Conservation (phyloP, 2,329 filamentous ascomycete species). For the Aspergillus felis region DNA sequence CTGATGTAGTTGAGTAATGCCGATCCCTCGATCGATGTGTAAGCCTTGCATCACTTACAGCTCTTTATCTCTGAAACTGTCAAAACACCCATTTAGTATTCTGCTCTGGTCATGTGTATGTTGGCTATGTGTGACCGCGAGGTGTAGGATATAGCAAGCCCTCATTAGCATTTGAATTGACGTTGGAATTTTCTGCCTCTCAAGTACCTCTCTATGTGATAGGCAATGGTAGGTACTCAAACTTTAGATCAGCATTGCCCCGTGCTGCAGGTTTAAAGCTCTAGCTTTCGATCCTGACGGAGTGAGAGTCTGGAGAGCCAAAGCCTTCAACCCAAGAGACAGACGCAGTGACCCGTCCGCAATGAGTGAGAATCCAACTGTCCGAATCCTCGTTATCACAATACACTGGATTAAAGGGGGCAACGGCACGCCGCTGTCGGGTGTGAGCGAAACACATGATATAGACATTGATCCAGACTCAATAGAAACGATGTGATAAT, state of each 20-base stretch:
- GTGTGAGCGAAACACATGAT: neutral
- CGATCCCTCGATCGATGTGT: neutral
- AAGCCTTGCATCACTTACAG: neutral
- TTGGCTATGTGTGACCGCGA: neutral
- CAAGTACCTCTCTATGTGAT: too few species aligned
- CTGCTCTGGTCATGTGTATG: neutral
- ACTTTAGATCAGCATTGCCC: too few species aligned
- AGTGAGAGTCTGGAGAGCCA: too few species aligned
- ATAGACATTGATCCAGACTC: neutral
- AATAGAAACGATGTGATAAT: conserved; percentile 10
- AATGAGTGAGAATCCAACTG: neutral
- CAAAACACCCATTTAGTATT: neutral
- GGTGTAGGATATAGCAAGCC: neutral
- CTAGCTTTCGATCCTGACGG: too few species aligned
- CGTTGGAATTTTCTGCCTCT: too few species aligned
- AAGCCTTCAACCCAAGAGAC: too few species aligned
- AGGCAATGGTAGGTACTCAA: too few species aligned
- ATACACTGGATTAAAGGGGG: neutral
- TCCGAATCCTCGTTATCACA: neutral
- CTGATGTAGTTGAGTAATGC: neutral
- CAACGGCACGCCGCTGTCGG: neutral
- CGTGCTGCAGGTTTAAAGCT: too few species aligned
- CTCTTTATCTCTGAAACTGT: neutral
- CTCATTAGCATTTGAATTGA: neutral
- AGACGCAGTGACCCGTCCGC: too few species aligned